These are phyloP conservation scores for Hanseniaspora hatyaiensis DNA, from an alignment of 805 yeast genomes.

Conservation along the genomic window DNA sequence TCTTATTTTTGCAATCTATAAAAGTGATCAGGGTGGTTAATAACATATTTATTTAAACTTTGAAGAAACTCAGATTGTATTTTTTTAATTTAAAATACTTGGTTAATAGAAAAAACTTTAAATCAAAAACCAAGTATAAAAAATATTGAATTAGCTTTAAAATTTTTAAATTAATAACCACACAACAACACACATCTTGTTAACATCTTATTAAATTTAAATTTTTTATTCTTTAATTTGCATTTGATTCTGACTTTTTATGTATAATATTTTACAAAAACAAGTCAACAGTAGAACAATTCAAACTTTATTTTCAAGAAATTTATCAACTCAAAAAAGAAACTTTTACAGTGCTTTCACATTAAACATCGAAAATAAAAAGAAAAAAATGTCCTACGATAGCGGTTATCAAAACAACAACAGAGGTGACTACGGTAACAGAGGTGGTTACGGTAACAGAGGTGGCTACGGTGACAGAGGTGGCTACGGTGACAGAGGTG, in stretches of 20 bases:
- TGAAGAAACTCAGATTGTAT: too few relatives aligned
- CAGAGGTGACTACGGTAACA: constrained; percentile 24
- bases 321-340: background rate
- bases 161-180: too few relatives aligned
- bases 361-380: constrained; percentile 16
- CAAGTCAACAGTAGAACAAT: constrained; percentile 12
- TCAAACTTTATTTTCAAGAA: background rate
- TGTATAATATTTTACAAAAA: constrained; percentile 3
- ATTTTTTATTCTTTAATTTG: too few relatives aligned
- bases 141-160: too few relatives aligned
- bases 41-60: too few relatives aligned
- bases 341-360: background rate
- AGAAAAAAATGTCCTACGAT: constrained; percentile 28
- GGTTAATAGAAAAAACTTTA: too few relatives aligned
- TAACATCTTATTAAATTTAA: too few relatives aligned
- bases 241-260: background rate
- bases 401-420: constrained; percentile 32
- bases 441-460: constrained; percentile 30
- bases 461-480: constrained; percentile 32
- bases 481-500: constrained; percentile 31
- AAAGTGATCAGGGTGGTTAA: too few relatives aligned
- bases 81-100: too few relatives aligned
- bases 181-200: too few relatives aligned
- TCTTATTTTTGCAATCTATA: too few relatives aligned
- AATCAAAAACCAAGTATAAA: too few relatives aligned